Conservation (phyloP, 164 flowering plant genomes). For the Platanus orientalis region DNA sequence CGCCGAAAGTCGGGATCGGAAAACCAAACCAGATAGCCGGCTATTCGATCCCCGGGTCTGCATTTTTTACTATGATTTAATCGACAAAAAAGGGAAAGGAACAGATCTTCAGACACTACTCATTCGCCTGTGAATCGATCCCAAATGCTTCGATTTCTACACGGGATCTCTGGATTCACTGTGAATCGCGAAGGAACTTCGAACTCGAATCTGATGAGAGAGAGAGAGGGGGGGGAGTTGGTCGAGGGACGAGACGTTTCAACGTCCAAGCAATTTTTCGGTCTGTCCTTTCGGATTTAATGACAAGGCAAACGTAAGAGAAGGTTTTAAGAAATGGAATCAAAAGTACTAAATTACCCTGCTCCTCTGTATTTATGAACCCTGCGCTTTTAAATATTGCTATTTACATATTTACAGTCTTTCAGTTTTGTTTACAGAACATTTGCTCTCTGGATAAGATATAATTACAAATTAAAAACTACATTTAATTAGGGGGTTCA, state of each 20-base stretch:
- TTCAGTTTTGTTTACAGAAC: too few species aligned
- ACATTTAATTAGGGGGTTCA: too few species aligned
- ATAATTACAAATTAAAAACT: too few species aligned
- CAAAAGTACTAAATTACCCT: too few species aligned
- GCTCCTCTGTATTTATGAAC: too few species aligned
- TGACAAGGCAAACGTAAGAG: not conserved
- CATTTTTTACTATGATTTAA: slow-evolving; percentile 29
- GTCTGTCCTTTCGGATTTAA: not conserved
- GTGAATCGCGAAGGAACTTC: not conserved
- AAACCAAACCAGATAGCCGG: slow-evolving; percentile 40
- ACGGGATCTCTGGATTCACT: not conserved
- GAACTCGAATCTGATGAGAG: not conserved
- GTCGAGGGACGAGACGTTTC: not conserved
- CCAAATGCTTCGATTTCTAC: not conserved
- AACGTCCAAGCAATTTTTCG: not conserved
- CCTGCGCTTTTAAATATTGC: too few species aligned
- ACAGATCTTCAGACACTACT: slow-evolving; percentile 5
- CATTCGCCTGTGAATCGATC: slow-evolving; percentile 7
- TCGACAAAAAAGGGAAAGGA: not conserved
- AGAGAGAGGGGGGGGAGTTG: not conserved
- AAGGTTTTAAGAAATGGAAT: too few species aligned
- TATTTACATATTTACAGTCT: too few species aligned
- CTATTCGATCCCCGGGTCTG: slow-evolving; percentile 53
- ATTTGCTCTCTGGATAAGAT: too few species aligned
- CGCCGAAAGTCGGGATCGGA: slow-evolving; percentile 53